Evolutionary conservation across 2,329 filamentous ascomycete genomes (phyloP).

Genomic region (Aspergillus versicolor): DNA sequence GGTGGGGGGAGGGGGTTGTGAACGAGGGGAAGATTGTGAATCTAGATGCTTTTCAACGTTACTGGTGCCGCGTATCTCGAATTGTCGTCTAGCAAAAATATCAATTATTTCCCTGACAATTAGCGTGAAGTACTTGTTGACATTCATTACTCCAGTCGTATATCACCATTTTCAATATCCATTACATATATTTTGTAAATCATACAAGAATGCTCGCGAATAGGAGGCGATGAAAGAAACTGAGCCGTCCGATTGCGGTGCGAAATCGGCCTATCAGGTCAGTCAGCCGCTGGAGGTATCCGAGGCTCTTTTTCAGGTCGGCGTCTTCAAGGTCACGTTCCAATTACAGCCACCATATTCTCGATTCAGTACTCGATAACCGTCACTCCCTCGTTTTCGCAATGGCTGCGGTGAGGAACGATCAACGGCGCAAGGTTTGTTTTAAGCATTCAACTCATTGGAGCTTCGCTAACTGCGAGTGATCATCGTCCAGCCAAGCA

Average conservation of each 20-base stretch:
- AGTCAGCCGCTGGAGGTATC: neutral
- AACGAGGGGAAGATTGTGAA: neutral
- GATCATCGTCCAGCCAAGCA: conserved; percentile 63
- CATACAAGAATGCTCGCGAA: neutral
- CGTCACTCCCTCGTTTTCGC: neutral
- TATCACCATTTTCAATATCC: no score
- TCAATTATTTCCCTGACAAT: conserved; percentile 6
- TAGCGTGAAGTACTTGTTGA: neutral
- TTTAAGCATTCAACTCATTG: neutral
- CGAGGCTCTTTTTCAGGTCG: neutral
- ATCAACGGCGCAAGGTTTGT: conserved; percentile 39
- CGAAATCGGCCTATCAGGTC: conserved; percentile 1
- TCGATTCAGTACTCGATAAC: neutral
- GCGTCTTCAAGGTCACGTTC: neutral
- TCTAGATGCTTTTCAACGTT: conserved; percentile 7
- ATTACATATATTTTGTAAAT: neutral
- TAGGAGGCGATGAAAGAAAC: neutral
- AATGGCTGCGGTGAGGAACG: conserved; percentile 37
- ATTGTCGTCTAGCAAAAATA: conserved; percentile 12
- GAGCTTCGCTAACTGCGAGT: conserved; percentile 9
- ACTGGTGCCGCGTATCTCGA: neutral
- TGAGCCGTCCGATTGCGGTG: neutral
- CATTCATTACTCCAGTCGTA: no score
- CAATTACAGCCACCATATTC: neutral
- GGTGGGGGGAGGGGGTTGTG: no score